Evolutionary conservation across 2,329 filamentous ascomycete species (phyloP).

Genomic region (Phaeoacremonium minimum): DNA sequence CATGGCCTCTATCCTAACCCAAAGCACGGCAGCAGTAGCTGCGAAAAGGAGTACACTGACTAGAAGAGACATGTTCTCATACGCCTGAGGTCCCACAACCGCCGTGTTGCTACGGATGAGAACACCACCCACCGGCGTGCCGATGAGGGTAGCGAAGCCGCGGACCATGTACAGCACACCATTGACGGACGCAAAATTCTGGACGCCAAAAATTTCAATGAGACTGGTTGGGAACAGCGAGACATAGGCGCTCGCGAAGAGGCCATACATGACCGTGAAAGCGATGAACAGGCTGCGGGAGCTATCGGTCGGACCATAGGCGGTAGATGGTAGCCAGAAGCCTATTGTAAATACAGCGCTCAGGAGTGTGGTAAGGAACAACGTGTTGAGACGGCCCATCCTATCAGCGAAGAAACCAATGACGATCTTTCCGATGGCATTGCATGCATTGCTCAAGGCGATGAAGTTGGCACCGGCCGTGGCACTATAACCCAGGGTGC

Average conservation of each 20-base stretch:
- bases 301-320: conserved; percentile 5
- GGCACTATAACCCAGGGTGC: no score
- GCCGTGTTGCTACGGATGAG: conserved; percentile 8
- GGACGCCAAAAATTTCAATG: conserved; percentile 16
- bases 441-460: no score
- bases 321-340: conserved; percentile 3
- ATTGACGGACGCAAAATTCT: conserved; percentile 13
- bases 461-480: no score
- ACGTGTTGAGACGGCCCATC: conserved; percentile 29
- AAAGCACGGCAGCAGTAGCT: no score
- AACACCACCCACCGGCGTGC: conserved; percentile 12
- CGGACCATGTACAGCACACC: conserved; percentile 17
- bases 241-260: conserved; percentile 17
- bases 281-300: conserved; percentile 9
- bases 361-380: conserved; percentile 21
- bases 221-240: no score
- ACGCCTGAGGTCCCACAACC: no score
- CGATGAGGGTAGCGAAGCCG: conserved; percentile 14
- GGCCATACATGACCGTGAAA: conserved; percentile 2
- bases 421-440: no score
- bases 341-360: conserved; percentile 2
- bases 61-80: no score
- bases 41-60: no score
- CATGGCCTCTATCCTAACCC: no score
- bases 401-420: conserved; percentile 30